A percentile compares a stretch with the other conserved stretches of the same genome.
These are phyloP conservation scores for Phytomonas sp. DNA, from an alignment of 208 protist species.

Conservation along the genomic window DNA sequence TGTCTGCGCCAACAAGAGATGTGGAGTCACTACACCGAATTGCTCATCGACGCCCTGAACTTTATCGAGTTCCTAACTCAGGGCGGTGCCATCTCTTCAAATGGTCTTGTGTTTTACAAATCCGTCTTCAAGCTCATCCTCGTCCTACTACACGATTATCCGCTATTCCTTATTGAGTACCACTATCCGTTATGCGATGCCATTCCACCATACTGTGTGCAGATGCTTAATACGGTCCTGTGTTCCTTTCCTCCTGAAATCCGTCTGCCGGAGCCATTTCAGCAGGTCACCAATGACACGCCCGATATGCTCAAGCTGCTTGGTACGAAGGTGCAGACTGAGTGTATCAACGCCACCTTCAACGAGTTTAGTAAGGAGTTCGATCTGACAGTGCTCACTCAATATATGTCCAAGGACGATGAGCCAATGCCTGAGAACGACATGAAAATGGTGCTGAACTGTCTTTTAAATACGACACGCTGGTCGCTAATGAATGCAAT, in stretches of 20 bases:
- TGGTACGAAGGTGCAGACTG: constrained; percentile 76
- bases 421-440: constrained; percentile 22
- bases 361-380: constrained; percentile 10
- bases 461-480: constrained; percentile 71
- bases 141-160: constrained; percentile 99
- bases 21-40: constrained; percentile 53
- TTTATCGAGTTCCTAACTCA: constrained; percentile 72
- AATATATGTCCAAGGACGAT: constrained; percentile 36
- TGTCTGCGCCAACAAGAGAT: constrained; percentile 64
- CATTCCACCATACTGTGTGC: constrained; percentile 94
- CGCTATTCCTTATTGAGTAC: constrained; percentile 97
- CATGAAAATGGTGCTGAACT: constrained; percentile 19
- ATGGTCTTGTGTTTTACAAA: constrained; percentile 84
- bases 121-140: constrained; percentile 90
- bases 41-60: constrained; percentile 64
- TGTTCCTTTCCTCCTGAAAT: constrained; percentile 95
- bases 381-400: constrained; percentile 31
- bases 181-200: constrained; percentile 94
- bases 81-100: constrained; percentile 47
- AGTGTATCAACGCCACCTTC: constrained; percentile 71
- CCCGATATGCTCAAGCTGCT: constrained; percentile 88
- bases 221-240: constrained; percentile 97
- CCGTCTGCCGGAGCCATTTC: constrained; percentile 92
- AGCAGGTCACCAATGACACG: constrained; percentile 64
- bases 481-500: constrained; percentile 94